These are phyloP conservation scores for Aleurites moluccanus DNA, from an alignment of 441 rosid genomes.

Conservation along the genomic window DNA sequence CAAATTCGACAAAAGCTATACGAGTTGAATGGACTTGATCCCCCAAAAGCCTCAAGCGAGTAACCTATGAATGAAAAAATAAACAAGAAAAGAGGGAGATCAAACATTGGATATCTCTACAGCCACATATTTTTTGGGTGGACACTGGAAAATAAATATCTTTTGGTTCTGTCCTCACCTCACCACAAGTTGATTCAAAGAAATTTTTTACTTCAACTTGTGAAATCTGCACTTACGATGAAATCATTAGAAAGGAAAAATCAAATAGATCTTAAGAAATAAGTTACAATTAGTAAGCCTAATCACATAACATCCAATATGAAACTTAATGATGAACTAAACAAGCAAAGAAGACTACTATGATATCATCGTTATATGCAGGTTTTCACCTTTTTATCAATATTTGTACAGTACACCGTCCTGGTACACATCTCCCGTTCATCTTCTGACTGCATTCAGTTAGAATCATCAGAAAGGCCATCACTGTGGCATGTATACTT, in stretches of 20 bases:
- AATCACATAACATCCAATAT: background rate
- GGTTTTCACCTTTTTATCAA: slow-evolving; percentile 68
- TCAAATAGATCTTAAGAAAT: background rate
- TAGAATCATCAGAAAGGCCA: slow-evolving; percentile 21
- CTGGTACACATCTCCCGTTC: slow-evolving; percentile 89
- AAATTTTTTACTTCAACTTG: slow-evolving; percentile 79
- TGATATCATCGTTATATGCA: background rate
- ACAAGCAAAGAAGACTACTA: background rate
- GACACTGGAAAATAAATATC: background rate
- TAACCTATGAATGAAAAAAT: slow-evolving; percentile 49
- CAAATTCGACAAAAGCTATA: slow-evolving; percentile 57
- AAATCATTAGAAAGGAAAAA: slow-evolving; percentile 6
- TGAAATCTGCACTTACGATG: slow-evolving; percentile 52
- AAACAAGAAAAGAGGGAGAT: slow-evolving; percentile 2
- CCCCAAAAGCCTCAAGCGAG: slow-evolving; percentile 52
- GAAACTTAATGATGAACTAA: background rate
- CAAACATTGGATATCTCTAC: background rate
- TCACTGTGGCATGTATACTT: slow-evolving; percentile 1
- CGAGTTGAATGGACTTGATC: slow-evolving; percentile 54
- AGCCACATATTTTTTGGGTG: slow-evolving; percentile 1
- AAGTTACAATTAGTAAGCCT: background rate
- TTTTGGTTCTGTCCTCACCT: slow-evolving; percentile 44
- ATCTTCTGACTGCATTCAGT: slow-evolving; percentile 66
- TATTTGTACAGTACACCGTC: slow-evolving; percentile 87
- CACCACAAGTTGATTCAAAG: slow-evolving; percentile 87